Evolutionary conservation across 2,329 filamentous ascomycete species (phyloP), one percentile per base, ranked within the genome.

Genomic region (Colletotrichum aenigma): DNA sequence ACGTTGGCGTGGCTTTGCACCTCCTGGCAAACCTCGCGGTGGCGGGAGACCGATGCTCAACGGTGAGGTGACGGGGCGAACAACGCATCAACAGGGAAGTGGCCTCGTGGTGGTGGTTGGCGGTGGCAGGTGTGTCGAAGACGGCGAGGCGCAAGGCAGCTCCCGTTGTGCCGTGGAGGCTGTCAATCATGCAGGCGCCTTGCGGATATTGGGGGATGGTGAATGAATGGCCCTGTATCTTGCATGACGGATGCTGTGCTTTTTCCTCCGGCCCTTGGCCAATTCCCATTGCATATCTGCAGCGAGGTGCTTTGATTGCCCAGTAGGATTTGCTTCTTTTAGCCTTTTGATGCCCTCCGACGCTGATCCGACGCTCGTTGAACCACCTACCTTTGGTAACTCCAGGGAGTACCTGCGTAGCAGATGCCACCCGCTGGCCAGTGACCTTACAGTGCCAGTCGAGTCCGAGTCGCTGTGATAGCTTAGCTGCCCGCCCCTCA

Each of bases 1-100:
- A 75, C 66, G 71, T 76, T 66, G 60, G 38, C 16, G 62, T 73
- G 69, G 62, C 74, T 75, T 75, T 34, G 66, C 52, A 76, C 26
- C 52, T 64, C 43, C 55, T 52, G n/a, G 60, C 66, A 66, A 70
- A 60, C 26, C 56, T 68, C 30, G 26, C 15, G 48, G 52, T 66
- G 71, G 70, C 66, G 60, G 36, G 74, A 70, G 26, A 55, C 60
- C 36, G 69, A 58, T 43, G n/a, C 28, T 38, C 62, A 32, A 28
- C 32, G 66, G 28, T 21, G 24, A 32, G 52, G 48, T 56, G 32
- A 43, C 28, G 32, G 15, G 32, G 24, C 32, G 52, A 36, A 62
- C 56, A 62, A 52, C 55, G 56, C 67, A 32, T 70, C n/a, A 55
- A 13, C 52, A 61, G 58, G 58, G 58, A 61, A 61, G 58, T 61